Conservation (phyloP, 306 rosid species). For the Acmispon strigosus region DNA sequence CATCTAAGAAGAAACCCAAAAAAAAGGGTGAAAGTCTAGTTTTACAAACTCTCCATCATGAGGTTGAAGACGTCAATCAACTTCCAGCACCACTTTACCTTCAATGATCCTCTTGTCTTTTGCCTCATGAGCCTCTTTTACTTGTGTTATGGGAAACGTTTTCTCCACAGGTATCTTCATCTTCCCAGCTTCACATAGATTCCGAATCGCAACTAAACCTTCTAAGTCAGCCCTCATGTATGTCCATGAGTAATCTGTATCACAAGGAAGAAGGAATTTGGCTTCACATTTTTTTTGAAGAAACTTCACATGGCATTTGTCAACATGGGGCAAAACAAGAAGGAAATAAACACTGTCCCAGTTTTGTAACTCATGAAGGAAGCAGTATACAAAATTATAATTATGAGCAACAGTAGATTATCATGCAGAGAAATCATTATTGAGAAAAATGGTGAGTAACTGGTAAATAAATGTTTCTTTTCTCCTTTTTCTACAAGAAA, state of each 20-base stretch:
- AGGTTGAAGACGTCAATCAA: constrained; percentile 43
- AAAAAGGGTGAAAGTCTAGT: neutral
- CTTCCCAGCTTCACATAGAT: constrained; percentile 76
- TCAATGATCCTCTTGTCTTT: constrained; percentile 65
- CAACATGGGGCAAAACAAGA: neutral
- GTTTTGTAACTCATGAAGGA: neutral
- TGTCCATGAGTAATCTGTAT: constrained; percentile 81
- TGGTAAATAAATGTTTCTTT: neutral
- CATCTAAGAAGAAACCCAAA: neutral
- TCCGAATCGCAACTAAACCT: constrained; percentile 68
- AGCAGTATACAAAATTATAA: neutral
- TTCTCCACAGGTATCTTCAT: constrained; percentile 78
- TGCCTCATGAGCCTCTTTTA: constrained; percentile 82
- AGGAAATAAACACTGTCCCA: neutral
- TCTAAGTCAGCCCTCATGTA: constrained; percentile 89
- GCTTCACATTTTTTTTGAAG: neutral
- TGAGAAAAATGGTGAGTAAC: neutral
- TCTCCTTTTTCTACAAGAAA: neutral
- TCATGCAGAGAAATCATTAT: neutral
- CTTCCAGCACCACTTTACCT: constrained; percentile 83
- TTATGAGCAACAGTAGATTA: neutral
- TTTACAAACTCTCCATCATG: neutral
- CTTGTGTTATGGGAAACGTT: constrained; percentile 76
- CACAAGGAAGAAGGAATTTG: constrained; percentile 5
- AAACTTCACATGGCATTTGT: neutral